Evolutionary conservation across 257 asterid species (phyloP).

Genomic region (Ballota nigra): DNA sequence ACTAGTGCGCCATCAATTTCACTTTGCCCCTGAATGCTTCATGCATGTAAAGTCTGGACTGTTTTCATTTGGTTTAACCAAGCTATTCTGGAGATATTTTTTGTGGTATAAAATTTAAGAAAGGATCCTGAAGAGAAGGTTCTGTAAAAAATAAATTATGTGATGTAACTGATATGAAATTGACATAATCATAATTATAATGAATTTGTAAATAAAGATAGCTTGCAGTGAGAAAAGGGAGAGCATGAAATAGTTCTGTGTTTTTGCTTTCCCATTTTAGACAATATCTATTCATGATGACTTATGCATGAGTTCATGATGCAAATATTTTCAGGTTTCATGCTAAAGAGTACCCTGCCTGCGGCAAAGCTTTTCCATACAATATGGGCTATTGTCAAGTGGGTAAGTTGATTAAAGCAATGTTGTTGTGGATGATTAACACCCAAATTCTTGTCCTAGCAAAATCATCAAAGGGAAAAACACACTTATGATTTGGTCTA

Average conservation of each 20-base stretch:
- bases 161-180: background rate
- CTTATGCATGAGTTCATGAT: constrained; percentile 16
- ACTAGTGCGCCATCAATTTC: background rate
- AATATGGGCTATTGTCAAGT: constrained; percentile 94
- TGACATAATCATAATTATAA: background rate
- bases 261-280: background rate
- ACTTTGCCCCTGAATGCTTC: background rate
- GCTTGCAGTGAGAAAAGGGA: background rate
- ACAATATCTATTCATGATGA: constrained; percentile 2
- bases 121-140: background rate
- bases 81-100: background rate
- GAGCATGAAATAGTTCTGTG: background rate
- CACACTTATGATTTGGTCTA: background rate
- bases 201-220: background rate
- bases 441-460: background rate
- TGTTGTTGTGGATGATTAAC: background rate
- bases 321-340: constrained; percentile 67
- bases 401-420: constrained; percentile 41
- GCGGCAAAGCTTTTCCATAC: constrained; percentile 64
- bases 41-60: background rate
- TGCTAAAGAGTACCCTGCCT: constrained; percentile 92
- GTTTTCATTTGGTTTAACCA: background rate
- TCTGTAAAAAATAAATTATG: background rate
- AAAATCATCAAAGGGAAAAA: background rate
- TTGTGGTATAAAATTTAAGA: background rate